Evolutionary conservation across 805 yeast species (phyloP).

Genomic region (Millerago galiae): DNA sequence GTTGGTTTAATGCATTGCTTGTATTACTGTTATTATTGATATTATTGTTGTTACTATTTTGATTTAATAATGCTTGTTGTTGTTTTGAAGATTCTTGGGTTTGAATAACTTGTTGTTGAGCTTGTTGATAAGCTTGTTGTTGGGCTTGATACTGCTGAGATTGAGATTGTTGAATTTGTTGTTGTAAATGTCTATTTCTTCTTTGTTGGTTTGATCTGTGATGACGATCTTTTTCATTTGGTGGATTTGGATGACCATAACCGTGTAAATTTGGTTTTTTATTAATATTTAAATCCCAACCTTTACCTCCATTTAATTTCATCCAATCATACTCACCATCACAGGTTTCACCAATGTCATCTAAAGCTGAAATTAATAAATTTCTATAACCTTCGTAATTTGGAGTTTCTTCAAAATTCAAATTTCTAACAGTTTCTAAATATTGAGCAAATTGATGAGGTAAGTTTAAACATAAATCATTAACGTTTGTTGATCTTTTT

Average conservation of each 20-base stretch:
- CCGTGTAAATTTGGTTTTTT: slow-evolving; percentile 79
- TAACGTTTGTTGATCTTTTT: slow-evolving; percentile 62
- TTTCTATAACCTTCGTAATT: slow-evolving; percentile 62
- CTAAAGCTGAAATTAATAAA: slow-evolving; percentile 53
- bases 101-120: slow-evolving; percentile 13
- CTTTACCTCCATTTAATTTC: slow-evolving; percentile 70
- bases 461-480: slow-evolving; percentile 51
- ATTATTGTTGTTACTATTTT: slow-evolving; percentile 5
- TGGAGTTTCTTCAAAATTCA: slow-evolving; percentile 76
- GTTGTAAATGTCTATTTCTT: slow-evolving; percentile 24
- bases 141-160: slow-evolving; percentile 17
- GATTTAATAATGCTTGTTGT: slow-evolving; percentile 1
- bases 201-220: slow-evolving; percentile 23
- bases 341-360: slow-evolving; percentile 49
- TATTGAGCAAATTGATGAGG: slow-evolving; percentile 74
- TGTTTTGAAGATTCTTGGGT: slow-evolving; percentile 14
- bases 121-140: slow-evolving; percentile 13
- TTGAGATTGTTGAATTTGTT: slow-evolving; percentile 19
- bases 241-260: slow-evolving; percentile 66
- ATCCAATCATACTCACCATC: slow-evolving; percentile 79
- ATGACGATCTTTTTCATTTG: slow-evolving; percentile 24
- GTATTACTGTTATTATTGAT: slow-evolving; percentile 7
- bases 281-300: slow-evolving; percentile 73
- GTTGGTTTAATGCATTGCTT: slow-evolving; percentile 22
- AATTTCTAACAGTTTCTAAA: slow-evolving; percentile 57